Evolutionary conservation across 805 yeast species (phyloP).

Genomic region (Teunomyces panamensis): DNA sequence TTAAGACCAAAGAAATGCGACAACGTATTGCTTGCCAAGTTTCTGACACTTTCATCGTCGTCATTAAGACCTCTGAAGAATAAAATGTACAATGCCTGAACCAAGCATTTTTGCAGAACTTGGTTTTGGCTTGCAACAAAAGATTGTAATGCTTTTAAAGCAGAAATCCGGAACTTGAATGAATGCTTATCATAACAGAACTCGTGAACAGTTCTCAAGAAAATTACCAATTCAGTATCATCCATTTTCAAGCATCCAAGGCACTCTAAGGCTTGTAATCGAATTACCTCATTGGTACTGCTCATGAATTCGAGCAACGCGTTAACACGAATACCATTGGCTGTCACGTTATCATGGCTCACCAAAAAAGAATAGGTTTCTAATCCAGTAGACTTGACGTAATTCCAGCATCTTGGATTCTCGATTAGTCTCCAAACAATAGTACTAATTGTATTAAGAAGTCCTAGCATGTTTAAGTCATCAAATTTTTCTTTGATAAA

Average conservation of each 20-base stretch:
- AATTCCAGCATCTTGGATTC: conserved; percentile 34
- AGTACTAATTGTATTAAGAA: conserved; percentile 1
- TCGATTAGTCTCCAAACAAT: conserved; percentile 20
- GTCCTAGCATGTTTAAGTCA: background rate
- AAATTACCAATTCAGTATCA: background rate
- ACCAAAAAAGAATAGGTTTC: conserved; percentile 23
- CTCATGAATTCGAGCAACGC: background rate
- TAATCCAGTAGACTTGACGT: conserved; percentile 43
- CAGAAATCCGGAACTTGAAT: conserved; percentile 43
- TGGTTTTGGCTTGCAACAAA: conserved; percentile 12
- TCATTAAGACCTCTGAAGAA: conserved; percentile 49
- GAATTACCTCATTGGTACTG: conserved; percentile 4
- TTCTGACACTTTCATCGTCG: conserved; percentile 64
- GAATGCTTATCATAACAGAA: conserved; percentile 24
- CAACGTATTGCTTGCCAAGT: conserved; percentile 42
- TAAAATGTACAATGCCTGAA: conserved; percentile 9
- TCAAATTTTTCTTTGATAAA: conserved; percentile 17
- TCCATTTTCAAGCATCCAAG: conserved; percentile 15
- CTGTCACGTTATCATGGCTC: conserved; percentile 2
- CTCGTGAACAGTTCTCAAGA: background rate
- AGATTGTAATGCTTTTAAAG: conserved; percentile 39
- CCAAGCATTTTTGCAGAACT: background rate
- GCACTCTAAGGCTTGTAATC: conserved; percentile 43
- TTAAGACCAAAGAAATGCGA: conserved; percentile 9
- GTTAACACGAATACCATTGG: background rate